Base-by-base conservation (phyloP, 2,329 filamentous ascomycete genomes). In the Pyrenochaeta sp. region DNA sequence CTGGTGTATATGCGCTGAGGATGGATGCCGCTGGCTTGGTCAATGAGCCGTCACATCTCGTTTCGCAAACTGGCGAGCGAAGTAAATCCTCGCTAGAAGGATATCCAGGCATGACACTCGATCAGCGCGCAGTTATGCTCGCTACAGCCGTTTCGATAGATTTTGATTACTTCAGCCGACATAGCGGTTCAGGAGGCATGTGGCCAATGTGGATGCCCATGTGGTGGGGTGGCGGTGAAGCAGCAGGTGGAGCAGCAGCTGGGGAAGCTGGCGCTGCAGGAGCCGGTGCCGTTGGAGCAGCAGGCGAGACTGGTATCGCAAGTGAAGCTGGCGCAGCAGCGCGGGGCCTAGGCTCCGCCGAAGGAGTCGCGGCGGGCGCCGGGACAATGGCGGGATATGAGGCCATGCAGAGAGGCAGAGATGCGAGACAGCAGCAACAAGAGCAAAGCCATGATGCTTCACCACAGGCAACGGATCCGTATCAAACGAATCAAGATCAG, bases 161-260 rank as follows among this genome's bases (percentile, higher is more conserved):
- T 67, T 89, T 89, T 58, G 87, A 90, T 69, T 90, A 89, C 73
- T 90, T 90, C 76, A 88, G 86, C 56, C 80, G 86, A 1, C 85
- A 88, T 61, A 86, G 84, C 52, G 73, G 78, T 19, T 71, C 77
- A 72, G 82, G 43, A 79, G 83, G 64, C 52, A 68, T 77, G 58
- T 71, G 68, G 65, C 73, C 73, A 39, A 80, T 87, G 74, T 86
- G 86, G 22, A 66, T 88, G 70, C 86, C 86, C 0, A 42, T 54
- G n/a, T 68, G 87, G 49, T 66, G 72, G 15, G 77, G 76, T 19
- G 65, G 65, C 5, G 64, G 67, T 2, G 68, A 71, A 55, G 68
- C 68, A n/a, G 69, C 68, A 9, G 78, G 74, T n/a, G 75, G 70
- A 12, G 77, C 70, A 5, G 79, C 77, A n/a, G 79, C 76, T 13